A percentile compares a stretch with the other conserved stretches of the same genome.
Evolutionary conservation across 1,284 basidiomycete species (phyloP).

Genomic region (Microbotryomycetes sp.): DNA sequence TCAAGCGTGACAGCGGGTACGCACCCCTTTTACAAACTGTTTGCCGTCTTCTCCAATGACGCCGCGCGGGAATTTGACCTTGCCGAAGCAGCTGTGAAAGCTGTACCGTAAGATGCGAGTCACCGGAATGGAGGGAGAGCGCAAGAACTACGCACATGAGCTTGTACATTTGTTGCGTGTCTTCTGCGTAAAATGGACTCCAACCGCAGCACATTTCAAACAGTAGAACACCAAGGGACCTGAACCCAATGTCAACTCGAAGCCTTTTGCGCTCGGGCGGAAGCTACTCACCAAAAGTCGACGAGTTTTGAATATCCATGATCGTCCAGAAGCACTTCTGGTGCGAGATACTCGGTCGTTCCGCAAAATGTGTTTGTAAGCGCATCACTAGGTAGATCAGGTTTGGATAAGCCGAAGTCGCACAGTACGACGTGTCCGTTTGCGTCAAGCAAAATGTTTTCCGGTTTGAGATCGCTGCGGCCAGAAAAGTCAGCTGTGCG

Average conservation of each 20-base stretch:
- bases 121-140: neutral
- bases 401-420: constrained; percentile 95
- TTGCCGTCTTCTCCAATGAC: constrained; percentile 98
- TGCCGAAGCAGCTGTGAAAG: constrained; percentile 52
- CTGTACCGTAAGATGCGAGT: neutral
- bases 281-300: constrained; percentile 93
- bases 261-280: constrained; percentile 20
- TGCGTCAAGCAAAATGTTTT: constrained; percentile 93
- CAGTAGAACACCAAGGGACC: constrained; percentile 51
- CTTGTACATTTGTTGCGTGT: constrained; percentile 99
- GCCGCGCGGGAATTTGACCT: constrained; percentile 92
- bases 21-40: constrained; percentile 95
- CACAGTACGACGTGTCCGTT: constrained; percentile 95
- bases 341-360: constrained; percentile 70
- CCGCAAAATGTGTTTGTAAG: constrained; percentile 65
- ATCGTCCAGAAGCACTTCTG: constrained; percentile 97
- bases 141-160: constrained; percentile 62
- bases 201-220: constrained; percentile 94
- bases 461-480: constrained; percentile 81
- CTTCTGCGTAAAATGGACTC: constrained; percentile 99
- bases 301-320: constrained; percentile 97
- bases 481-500: neutral
- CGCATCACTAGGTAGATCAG: constrained; percentile 85
- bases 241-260: neutral
- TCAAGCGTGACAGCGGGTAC: constrained; percentile 41